Evolutionary conservation across 2,329 filamentous ascomycete species (phyloP).

Genomic region (Alternaria metachromatica): DNA sequence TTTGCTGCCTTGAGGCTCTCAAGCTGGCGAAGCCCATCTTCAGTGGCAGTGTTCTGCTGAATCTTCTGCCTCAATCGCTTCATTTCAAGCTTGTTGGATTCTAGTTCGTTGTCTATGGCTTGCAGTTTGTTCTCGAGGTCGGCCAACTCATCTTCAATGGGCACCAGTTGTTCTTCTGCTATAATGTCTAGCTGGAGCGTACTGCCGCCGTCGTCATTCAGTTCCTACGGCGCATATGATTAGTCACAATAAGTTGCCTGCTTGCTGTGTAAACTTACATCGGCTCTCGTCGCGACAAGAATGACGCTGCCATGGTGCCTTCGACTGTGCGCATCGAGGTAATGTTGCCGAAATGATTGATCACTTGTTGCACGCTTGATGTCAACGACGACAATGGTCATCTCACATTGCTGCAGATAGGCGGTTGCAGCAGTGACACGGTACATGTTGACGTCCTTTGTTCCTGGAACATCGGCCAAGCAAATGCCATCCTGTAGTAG

Average conservation of each 20-base stretch:
- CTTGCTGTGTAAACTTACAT: slow-evolving; percentile 7
- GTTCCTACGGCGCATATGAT: not conserved
- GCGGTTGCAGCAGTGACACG: slow-evolving; percentile 14
- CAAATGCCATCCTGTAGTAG: slow-evolving; percentile 2
- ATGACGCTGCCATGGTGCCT: slow-evolving; percentile 26
- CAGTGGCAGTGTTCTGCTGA: not conserved
- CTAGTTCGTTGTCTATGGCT: not conserved
- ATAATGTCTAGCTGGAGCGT: slow-evolving; percentile 1
- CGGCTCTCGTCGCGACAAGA: slow-evolving; percentile 25
- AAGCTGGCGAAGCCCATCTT: not conserved
- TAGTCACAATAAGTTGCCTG: not conserved
- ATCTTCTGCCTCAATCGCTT: not conserved
- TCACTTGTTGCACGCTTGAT: slow-evolving; percentile 22
- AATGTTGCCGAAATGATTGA: slow-evolving; percentile 10
- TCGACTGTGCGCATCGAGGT: slow-evolving; percentile 20
- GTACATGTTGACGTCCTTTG: slow-evolving; percentile 17
- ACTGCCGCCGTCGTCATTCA: slow-evolving; percentile 8
- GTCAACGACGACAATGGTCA: slow-evolving; percentile 26
- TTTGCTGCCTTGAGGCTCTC: not conserved
- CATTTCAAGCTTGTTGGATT: not conserved
- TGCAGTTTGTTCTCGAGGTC: not conserved
- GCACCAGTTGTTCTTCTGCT: slow-evolving; percentile 1
- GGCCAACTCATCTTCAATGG: not conserved
- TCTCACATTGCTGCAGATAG: slow-evolving; percentile 25
- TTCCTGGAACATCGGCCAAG: slow-evolving; percentile 25